A percentile compares a stretch with the other conserved stretches of the same genome.
phyloP scores from a whole-genome alignment of 2,329 filamentous ascomycete genomes.

The Daldinia eschscholtzii region DNA sequence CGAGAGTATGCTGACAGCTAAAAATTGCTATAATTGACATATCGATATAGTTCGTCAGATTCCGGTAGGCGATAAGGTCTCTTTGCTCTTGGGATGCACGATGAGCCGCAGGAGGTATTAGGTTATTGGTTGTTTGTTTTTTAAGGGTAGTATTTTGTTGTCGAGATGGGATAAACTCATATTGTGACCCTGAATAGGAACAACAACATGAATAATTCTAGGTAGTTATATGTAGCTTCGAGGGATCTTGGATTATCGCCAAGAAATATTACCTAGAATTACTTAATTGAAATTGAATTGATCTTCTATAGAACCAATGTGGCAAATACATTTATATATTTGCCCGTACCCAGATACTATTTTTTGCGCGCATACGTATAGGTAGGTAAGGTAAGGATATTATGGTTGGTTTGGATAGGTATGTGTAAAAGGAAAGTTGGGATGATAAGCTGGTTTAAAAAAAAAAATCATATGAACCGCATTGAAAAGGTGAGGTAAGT shows the following conservation, averaged over 20 bases:
- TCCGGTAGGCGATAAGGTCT: slow-evolving; percentile 32
- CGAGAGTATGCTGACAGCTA: neutral
- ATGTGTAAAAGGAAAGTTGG: neutral
- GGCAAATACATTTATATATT: slow-evolving; percentile 9
- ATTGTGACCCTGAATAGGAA: slow-evolving; percentile 22
- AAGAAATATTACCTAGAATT: neutral
- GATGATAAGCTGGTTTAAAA: neutral
- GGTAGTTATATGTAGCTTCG: neutral
- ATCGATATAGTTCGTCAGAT: slow-evolving; percentile 20
- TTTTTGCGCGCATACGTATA: neutral
- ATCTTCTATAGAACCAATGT: neutral
- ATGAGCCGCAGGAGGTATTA: slow-evolving; percentile 28
- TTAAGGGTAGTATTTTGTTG: slow-evolving; percentile 10
- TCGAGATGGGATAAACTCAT: slow-evolving; percentile 4
- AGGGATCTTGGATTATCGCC: slow-evolving; percentile 11
- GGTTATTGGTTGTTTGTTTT: slow-evolving; percentile 17
- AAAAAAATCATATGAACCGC: neutral
- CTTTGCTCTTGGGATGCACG: slow-evolving; percentile 13
- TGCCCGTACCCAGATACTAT: neutral
- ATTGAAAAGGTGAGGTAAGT: neutral
- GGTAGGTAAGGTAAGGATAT: neutral
- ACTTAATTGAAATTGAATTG: neutral
- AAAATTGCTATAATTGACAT: neutral
- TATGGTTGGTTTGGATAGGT: neutral
- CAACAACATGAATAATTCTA: slow-evolving; percentile 23